Conservation (phyloP, 768 basidiomycete genomes). For the Lanmaoa rubissima region DNA sequence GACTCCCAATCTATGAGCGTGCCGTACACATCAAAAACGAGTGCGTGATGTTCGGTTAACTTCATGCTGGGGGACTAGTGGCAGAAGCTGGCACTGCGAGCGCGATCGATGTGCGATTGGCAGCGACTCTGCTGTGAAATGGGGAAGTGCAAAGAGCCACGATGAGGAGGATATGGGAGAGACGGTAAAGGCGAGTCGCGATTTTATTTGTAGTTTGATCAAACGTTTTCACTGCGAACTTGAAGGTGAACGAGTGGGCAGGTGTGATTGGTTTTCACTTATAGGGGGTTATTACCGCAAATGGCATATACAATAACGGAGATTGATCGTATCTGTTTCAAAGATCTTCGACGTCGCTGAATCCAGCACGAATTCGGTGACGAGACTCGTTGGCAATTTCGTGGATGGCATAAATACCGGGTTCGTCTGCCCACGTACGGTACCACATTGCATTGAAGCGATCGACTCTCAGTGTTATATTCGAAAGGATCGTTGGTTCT, state of each 20-base stretch:
- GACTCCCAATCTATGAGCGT: constrained; percentile 79
- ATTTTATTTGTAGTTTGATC: too few species aligned
- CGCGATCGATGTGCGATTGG: constrained; percentile 21
- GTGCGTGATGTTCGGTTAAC: constrained; percentile 32
- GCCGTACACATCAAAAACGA: constrained; percentile 77
- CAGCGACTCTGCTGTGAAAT: neutral
- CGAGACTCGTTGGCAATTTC: neutral
- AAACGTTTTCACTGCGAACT: too few species aligned
- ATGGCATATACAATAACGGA: neutral
- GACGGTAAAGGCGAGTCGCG: neutral
- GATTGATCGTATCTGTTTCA: neutral
- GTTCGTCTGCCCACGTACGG: neutral
- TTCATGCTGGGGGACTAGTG: neutral
- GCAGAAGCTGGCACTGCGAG: neutral
- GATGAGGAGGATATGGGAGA: neutral
- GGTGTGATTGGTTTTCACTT: neutral
- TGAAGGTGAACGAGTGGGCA: too few species aligned
- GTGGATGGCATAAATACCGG: neutral
- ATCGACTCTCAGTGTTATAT: neutral
- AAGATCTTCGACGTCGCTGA: neutral
- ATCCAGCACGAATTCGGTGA: neutral
- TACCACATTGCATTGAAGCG: neutral
- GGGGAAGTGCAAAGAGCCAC: neutral
- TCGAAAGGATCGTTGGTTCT: neutral
- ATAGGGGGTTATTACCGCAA: neutral